phyloP scores from a whole-genome alignment of 164 flowering plant genomes.

The Piper longum region DNA sequence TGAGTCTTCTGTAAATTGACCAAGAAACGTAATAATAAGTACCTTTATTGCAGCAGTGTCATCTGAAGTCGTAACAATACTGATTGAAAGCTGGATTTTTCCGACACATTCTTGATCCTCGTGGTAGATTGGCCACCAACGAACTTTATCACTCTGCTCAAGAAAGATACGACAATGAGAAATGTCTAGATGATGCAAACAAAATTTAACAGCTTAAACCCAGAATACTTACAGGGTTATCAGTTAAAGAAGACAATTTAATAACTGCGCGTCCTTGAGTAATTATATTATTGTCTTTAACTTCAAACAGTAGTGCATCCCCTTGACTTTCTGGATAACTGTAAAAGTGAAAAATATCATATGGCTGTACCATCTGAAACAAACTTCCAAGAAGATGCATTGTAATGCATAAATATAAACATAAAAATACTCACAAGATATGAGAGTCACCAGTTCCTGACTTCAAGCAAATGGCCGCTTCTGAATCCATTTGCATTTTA shows the following conservation, averaged over 20 bases:
- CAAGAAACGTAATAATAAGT: neutral
- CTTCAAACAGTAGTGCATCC: conserved; percentile 65
- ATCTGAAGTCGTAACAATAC: conserved; percentile 37
- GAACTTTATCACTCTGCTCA: conserved; percentile 54
- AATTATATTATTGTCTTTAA: conserved; percentile 39
- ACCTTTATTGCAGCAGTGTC: conserved; percentile 64
- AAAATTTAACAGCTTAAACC: neutral
- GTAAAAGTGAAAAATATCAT: conserved; percentile 6
- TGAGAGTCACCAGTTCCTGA: conserved; percentile 72
- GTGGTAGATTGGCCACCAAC: conserved; percentile 86
- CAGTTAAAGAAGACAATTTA: conserved; percentile 59
- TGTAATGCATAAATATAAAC: neutral
- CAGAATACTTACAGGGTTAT: conserved; percentile 40
- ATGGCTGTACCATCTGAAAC: neutral
- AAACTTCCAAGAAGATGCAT: neutral
- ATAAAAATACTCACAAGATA: conserved; percentile 47
- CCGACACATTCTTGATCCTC: conserved; percentile 78
- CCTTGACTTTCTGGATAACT: conserved; percentile 77
- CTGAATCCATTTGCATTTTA: conserved; percentile 30
- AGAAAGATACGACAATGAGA: conserved; percentile 24
- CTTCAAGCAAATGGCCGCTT: conserved; percentile 48
- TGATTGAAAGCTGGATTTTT: conserved; percentile 66
- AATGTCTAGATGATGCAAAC: neutral
- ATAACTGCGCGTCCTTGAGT: conserved; percentile 54
- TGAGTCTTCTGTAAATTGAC: neutral